Evolutionary conservation across 768 basidiomycete species (phyloP), one percentile per base, ranked within the genome.

Genomic region (Xerocomus spinulosus): DNA sequence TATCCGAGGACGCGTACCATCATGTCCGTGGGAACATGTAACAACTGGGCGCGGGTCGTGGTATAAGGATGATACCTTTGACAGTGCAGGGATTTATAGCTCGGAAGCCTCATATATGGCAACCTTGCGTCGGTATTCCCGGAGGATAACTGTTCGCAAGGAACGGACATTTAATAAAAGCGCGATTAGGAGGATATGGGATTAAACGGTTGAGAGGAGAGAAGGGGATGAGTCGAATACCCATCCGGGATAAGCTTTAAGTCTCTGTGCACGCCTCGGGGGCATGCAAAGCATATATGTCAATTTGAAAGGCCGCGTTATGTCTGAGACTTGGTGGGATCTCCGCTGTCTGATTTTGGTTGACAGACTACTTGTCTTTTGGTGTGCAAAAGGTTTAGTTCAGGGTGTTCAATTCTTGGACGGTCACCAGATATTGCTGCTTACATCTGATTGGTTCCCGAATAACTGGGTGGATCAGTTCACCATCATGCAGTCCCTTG

Each of bases 291-390:
- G 34, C 29, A 23, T 52, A 49, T 41, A 41, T 38, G 41, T 40
- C 38, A 35, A 40, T 46, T 62, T 53, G 39, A 50, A 63, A 64
- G 56, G 34, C 61, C 59, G 59, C 61, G 49, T 57, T 55, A 38
- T 50, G 46, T 50, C 51, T 39, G 52, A 49, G 39, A 50, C 30
- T 33, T 42, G 46, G 45, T 17, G 34, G 25, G 56, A 58, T 63
- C 58, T 59, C 57, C 59, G 57, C 60, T 46, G 41, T 51, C 59
- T 59, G 38, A 41, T 62, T 60, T 48, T 46, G 53, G 51, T 45
- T 42, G 55, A 17, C 10, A 36, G 26, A 44, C 39, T 55, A 7
- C 49, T 45, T 45, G 59, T 48, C 48, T 46, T 45, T 54, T 34
- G 38, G 15, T 14, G 44, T 26, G 51, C 38, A 35, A 44, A 15